Base-by-base conservation (phyloP, 116 monocot genomes). In the Iris pallida region DNA sequence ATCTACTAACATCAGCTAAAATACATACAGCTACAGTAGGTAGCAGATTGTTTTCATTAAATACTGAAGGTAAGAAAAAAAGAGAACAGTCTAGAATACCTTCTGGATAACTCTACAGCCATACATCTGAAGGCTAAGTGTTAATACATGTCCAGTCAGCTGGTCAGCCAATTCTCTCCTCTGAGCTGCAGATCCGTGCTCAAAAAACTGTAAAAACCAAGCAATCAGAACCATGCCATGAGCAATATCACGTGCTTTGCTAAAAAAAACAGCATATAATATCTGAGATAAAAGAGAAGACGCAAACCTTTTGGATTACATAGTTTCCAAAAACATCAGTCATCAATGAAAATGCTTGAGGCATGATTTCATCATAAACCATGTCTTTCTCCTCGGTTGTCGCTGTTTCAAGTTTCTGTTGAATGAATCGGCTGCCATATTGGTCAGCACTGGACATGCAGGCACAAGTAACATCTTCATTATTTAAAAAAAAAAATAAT, bases 241-340 rank as follows among this genome's bases (percentile, higher is more conserved):
- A 51, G 11, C 49, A 51, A 51, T 9, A 30, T 30, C 30, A 0
- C 30, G 30, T 30, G 30, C 30, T 30, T 30, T 30, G 30, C 0
- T 30, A 1, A 30, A 30, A 30, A 30, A 30, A 30, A 30, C 30
- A 30, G 30, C 30, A 30, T 30, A 30, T 30, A 30, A 30, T 30
- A 30, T 30, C 42, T 43, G 17, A 7, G 56, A 41, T 49, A 8
- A 61, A 45, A 61, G 43, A 60, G 30, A 68, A 43, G n/a, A 16
- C 19, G n/a, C 4, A 7, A 57, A 94, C 94, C 85, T 90, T 94
- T 65, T 94, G 94, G 59, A 94, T 73, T 55, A 94, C 94, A 77
- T 94, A 94, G 72, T 94, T 94, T 51, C 94, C 94, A 79, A 94
- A 94, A 4, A 94, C 94, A 77, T 90, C 94, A 52, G 94, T 94